phyloP scores from a whole-genome alignment of 2,329 filamentous ascomycete genomes.

The Xylaria sp. region DNA sequence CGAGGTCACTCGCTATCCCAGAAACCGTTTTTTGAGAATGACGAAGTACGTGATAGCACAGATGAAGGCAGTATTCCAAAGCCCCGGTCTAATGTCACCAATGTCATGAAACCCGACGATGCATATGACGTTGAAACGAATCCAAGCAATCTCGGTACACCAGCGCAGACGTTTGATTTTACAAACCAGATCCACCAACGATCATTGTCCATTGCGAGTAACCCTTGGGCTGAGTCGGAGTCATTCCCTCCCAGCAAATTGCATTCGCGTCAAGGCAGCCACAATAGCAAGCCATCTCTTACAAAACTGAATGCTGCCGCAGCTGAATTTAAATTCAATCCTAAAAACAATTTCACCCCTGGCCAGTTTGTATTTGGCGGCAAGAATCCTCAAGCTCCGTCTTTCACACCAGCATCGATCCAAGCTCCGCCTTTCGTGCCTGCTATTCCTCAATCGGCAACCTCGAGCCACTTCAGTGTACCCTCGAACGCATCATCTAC shows the following conservation, averaged over 20 bases:
- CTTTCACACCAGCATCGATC: constrained; percentile 62
- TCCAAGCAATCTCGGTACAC: constrained; percentile 76
- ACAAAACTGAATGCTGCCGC: constrained; percentile 90
- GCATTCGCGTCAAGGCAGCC: constrained; percentile 60
- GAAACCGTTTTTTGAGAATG: constrained; percentile 69
- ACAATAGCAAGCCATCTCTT: constrained; percentile 74
- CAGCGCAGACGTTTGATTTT: constrained; percentile 63
- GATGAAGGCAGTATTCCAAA: constrained; percentile 53
- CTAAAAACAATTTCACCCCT: constrained; percentile 62
- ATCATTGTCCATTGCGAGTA: constrained; percentile 66
- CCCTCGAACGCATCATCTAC: constrained; percentile 54
- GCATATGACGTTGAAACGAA: constrained; percentile 77
- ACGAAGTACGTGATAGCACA: constrained; percentile 55
- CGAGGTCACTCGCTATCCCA: constrained; percentile 77
- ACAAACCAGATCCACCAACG: constrained; percentile 62
- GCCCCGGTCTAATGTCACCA: constrained; percentile 54
- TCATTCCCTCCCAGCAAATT: constrained; percentile 53
- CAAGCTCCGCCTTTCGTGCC: constrained; percentile 53
- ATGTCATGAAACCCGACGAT: constrained; percentile 59
- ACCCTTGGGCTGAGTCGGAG: constrained; percentile 69
- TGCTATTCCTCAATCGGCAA: constrained; percentile 49
- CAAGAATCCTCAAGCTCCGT: constrained; percentile 46
- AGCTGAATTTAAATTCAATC: constrained; percentile 85
- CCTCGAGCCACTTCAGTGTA: constrained; percentile 56
- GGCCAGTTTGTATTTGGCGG: constrained; percentile 62